Base-by-base conservation (phyloP, 1,284 basidiomycete genomes). In the Uromyces viciae-fabae region DNA sequence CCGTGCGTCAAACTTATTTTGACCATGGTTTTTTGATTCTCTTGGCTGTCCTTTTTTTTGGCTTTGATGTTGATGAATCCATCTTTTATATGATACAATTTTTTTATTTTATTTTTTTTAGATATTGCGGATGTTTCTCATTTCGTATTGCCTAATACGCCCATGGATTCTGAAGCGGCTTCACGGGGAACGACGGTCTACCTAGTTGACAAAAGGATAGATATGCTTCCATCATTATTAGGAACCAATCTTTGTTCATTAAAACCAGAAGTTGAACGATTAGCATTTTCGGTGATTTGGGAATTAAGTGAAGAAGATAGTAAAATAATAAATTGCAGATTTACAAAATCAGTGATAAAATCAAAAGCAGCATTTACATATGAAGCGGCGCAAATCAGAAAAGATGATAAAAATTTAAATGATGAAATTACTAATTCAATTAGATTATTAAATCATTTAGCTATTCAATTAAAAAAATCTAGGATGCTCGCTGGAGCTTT, bases 121-220 rank as follows among this genome's bases (percentile, higher is more conserved):
- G 94, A 99, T 86, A 99, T 99, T 83, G 97, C 97, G 82, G 96
- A 99, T 85, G 97, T 99, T 0, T 96, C 96, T 2, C 92, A 97
- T 86, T 99, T 99, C 84, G 97, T 99, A 0, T 91, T 90, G 76
- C 89, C 95, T 2, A 94, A 96, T 85, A 99, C 93, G 76, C 90
- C 97, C 0, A 99, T 99, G 95, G 97, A 99, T 84, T 91, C 88
- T 49, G 97, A 99, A 86, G 97, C 97, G 22, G 94, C 96, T 19
- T 90, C 94, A 17, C 90, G 97, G 78, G 96, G 97, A 15, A 99
- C 96, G 0, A 99, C 97, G 0, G 97, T 99, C 3, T 99, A 99
- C 86, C 90, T 99, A 5, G 97, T 99, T 1, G 97, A 99, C 88
- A 97, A 96, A 87, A 92, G 97, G 52, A 96, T 99, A 79, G 97